phyloP scores from a whole-genome alignment of 2,329 filamentous ascomycete genomes.

The Apiospora hydei region DNA sequence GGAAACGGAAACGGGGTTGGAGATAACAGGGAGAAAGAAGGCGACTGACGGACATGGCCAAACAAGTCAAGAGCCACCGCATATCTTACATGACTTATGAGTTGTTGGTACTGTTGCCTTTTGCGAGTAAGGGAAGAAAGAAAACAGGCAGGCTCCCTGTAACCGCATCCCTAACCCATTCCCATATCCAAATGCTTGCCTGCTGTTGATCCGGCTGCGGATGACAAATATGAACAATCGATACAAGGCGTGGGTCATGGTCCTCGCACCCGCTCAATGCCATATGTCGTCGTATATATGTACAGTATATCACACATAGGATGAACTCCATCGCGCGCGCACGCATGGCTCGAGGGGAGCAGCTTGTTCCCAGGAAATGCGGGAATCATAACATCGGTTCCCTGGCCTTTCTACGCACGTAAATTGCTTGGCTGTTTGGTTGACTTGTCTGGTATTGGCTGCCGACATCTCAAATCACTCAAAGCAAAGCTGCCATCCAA shows the following conservation, averaged over 20 bases:
- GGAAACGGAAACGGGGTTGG: no score
- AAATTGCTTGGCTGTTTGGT: background rate
- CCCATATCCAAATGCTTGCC: background rate
- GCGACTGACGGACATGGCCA: background rate
- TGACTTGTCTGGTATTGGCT: background rate
- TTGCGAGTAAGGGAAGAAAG: background rate
- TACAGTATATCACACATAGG: background rate
- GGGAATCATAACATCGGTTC: background rate
- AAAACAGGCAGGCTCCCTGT: background rate
- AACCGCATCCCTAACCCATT: no score
- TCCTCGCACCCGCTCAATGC: background rate
- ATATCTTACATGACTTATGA: background rate
- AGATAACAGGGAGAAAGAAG: background rate
- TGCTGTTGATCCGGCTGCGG: background rate
- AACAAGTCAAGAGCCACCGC: background rate
- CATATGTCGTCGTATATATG: background rate
- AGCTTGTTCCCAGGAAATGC: background rate
- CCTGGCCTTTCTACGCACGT: background rate
- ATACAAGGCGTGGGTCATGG: background rate
- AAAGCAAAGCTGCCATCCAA: background rate
- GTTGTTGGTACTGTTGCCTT: background rate
- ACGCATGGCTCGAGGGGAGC: background rate
- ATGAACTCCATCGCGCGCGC: background rate
- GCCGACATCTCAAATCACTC: background rate
- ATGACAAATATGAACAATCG: constrained; percentile 4